phyloP scores from a whole-genome alignment of 257 asterid genomes.

The Gentiana straminea region DNA sequence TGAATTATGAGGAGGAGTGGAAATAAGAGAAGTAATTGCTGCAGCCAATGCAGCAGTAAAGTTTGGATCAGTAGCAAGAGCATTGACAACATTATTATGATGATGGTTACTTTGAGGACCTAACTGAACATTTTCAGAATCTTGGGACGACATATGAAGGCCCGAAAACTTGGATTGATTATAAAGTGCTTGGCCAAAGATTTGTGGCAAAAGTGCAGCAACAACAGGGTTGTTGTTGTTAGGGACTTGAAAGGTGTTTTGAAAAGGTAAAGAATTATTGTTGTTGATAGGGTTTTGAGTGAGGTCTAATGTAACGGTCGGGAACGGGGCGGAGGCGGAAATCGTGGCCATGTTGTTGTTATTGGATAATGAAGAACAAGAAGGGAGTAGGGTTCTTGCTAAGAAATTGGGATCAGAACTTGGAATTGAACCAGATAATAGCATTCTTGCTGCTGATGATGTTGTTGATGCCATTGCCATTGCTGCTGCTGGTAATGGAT shows the following conservation, averaged over 20 bases:
- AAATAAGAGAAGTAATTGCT: slow-evolving; percentile 57
- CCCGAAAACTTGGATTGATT: slow-evolving; percentile 80
- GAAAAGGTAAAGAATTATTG: slow-evolving; percentile 33
- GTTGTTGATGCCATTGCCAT: slow-evolving; percentile 95
- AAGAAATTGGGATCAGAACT: slow-evolving; percentile 71
- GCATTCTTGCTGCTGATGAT: slow-evolving; percentile 86
- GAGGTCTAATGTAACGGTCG: slow-evolving; percentile 85
- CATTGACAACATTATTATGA: slow-evolving; percentile 40
- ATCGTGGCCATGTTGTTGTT: slow-evolving; percentile 65
- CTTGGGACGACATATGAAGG: slow-evolving; percentile 61
- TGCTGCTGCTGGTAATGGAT: slow-evolving; percentile 93
- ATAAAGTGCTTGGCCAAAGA: slow-evolving; percentile 56
- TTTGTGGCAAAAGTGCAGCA: slow-evolving; percentile 53
- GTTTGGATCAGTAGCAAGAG: slow-evolving; percentile 66
- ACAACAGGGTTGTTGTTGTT: slow-evolving; percentile 38
- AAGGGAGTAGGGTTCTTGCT: slow-evolving; percentile 74
- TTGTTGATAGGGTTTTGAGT: slow-evolving; percentile 44
- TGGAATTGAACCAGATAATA: slow-evolving; percentile 88
- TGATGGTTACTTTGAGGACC: slow-evolving; percentile 11
- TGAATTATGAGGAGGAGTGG: slow-evolving; percentile 26
- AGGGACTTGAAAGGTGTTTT: slow-evolving; percentile 43
- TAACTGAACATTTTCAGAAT: slow-evolving; percentile 14
- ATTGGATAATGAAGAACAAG: slow-evolving; percentile 29
- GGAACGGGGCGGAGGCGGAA: slow-evolving; percentile 92
- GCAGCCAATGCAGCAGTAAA: slow-evolving; percentile 73